Evolutionary conservation across 306 rosid species (phyloP), one percentile per base, ranked within the genome.

Genomic region (Cicer yamashitae): DNA sequence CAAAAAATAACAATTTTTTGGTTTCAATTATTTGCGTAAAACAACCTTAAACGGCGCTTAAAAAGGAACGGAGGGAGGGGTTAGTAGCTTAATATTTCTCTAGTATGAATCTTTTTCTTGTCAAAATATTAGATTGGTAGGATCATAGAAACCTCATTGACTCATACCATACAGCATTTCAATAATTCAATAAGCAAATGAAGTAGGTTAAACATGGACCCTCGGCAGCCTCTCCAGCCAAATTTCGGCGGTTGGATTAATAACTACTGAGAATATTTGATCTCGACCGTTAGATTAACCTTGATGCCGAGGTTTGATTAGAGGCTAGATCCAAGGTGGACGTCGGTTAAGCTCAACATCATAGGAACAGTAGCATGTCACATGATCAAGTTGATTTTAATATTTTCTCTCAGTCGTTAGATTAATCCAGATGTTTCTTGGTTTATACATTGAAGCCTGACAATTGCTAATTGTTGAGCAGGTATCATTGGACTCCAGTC

Each of bases 401-500:
- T 30, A 30, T 30, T 30, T 30, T 30, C 3, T 30, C 5, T 30
- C 37, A 30, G 5, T 30, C 6, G 37, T 30, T 30, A 3, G 37
- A 30, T 30, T 30, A 30, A 4, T 30, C 37, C 6, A 30, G 5
- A 17, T 67, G 34, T 37, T 38, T 56, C 59, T 40, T 54, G 43
- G 40, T 64, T 59, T 34, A 39, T 66, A 46, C 25, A 43, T 51
- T 69, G 48, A 71, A 67, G 13, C 44, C 60, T 82, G 52, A 87
- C 81, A 48, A 46, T 34, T 50, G n/a, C 46, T 18, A 7, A 57
- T 50, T 71, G 71, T 73, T 72, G 45, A 79, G 67, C 96, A 91
- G 96, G 96, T 73, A 86, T 89, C 81, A 84, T 89, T n/a, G 96
- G 96, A 56, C 89, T 91, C 58, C 90, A 83, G 61, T 91, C 96